Base-by-base conservation (phyloP, 1,139 yeast species). In the Candida glucosophila region DNA sequence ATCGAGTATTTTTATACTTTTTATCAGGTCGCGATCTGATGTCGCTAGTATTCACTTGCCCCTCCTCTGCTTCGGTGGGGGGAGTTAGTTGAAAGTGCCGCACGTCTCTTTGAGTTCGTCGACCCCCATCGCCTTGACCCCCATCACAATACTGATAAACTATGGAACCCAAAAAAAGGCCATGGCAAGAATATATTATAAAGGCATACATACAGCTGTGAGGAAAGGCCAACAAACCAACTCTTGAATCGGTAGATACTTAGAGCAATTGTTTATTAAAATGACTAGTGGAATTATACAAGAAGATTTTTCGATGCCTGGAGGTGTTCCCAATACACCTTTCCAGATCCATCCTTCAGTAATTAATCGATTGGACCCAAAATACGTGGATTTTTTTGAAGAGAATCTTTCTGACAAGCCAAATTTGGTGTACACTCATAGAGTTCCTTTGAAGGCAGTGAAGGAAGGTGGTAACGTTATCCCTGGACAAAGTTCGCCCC, bases 391-490 rank as follows among this genome's bases (percentile, higher is more conserved):
- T 13, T 61, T 60, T 33, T 60, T 52, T 44, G 40, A 51, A 22
- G 31, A 41, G 16, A 30, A 47, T 24, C 40, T 65, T 32, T 35
- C 46, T 15, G 31, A 44, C 18, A 44, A 51, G 20, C 52, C 61
- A 12, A 50, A 47, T 29, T 48, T 64, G 20, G 39, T 61, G 15
- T 63, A 56, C 35, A 62, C 69, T 9, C 67, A 64, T 32, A 44
- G 64, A 29, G 46, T 43, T 6, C 68, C 69, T 5, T 46, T 65
- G 30, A 49, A 43, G 3, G 37, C 36, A 12, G 44, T 58, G 12
- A 48, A 66, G 33, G 49, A 17, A 49, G 1, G 64, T 58, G 63
- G 64, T 56, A 35, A 36, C 21, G 62, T 60, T n/a, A 56, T 62
- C 33, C 68, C 69, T 0, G 69, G 69, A 5, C 67, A 58, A 33